Evolutionary conservation across 805 yeast genomes (phyloP), one percentile per base, ranked within the genome.

Genomic region (Myxozyma lipomycoides): DNA sequence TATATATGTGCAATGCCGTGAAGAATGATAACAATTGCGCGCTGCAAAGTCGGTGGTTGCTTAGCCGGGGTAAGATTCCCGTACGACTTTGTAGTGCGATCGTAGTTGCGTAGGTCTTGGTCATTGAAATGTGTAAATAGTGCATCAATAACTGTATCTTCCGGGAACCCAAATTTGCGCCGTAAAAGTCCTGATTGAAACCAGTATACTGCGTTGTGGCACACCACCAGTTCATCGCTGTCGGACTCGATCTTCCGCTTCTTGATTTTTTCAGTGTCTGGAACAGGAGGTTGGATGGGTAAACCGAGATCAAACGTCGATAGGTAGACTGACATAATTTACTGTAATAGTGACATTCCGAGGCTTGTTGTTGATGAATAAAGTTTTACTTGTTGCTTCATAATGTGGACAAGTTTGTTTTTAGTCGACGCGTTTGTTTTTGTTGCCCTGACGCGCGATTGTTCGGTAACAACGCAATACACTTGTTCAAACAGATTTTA

Each of bases 1-100:
- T 83, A 86, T 1, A 86, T 73, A 51, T 82, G 73, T 0, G 85
- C 85, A 4, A 78, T 72, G 48, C 81, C 84, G 37, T 67, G 65
- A 43, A 84, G 67, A 26, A 87, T 75, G 1, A 88, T 81, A 1
- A 79, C 85, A 40, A 87, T 69, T 9, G 79, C 77, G 23, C 60
- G 64, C 38, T 36, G 42, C 41, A 37, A 24, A 18, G 19, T 23
- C 18, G 10, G 26, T 17, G n/a, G 23, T 19, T 22, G 17, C 30
- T 23, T 15, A 7, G 38, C 15, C 18, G 17, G 19, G 18, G 19
- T 42, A 21, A 47, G n/a, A 24, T n/a, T 17, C 10, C 48, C 48
- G 25, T 45, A 40, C 9, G 46, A 18, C 26, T 41, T 38, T 25
- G 28, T 21, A 41, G 17, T 23, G 34, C 34, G 18, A 17, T 17